Evolutionary conservation across 495 filamentous ascomycete genomes (phyloP).

Genomic region (Elaphomyces granulatus): DNA sequence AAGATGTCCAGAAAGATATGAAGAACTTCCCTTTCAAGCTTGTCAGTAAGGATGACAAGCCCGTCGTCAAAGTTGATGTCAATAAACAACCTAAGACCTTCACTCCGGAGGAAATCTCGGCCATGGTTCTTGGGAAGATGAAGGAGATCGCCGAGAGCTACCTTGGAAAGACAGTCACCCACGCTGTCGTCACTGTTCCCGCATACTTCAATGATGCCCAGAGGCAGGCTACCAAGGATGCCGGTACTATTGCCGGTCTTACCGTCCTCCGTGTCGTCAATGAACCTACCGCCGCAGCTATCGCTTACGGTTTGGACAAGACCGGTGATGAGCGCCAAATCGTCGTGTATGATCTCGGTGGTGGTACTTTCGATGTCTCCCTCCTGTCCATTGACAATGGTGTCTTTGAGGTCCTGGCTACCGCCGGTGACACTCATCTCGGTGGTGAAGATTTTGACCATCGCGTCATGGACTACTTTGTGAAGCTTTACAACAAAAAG

Average conservation of each 20-base stretch:
- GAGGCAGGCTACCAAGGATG: slow-evolving; percentile 96
- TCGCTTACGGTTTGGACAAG: slow-evolving; percentile 83
- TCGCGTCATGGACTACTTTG: slow-evolving; percentile 91
- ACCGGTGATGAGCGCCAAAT: slow-evolving; percentile 76
- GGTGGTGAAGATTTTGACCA: slow-evolving; percentile 99
- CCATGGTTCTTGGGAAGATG: slow-evolving; percentile 88
- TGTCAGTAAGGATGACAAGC: slow-evolving; percentile 67
- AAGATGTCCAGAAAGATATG: slow-evolving; percentile 67
- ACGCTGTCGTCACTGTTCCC: slow-evolving; percentile 94
- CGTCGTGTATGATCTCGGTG: slow-evolving; percentile 96
- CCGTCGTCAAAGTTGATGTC: slow-evolving; percentile 63
- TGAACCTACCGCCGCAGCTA: slow-evolving; percentile 78
- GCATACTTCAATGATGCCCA: slow-evolving; percentile 99
- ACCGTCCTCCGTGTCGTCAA: slow-evolving; percentile 98
- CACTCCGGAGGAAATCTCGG: slow-evolving; percentile 77
- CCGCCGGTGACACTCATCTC: slow-evolving; percentile 97
- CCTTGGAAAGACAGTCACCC: slow-evolving; percentile 87
- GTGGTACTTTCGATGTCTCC: slow-evolving; percentile 99
- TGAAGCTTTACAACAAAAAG: slow-evolving; percentile 99
- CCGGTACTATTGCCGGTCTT: slow-evolving; percentile 83
- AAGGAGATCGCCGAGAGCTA: slow-evolving; percentile 93
- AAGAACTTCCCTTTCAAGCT: slow-evolving; percentile 92
- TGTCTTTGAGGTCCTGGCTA: slow-evolving; percentile 95
- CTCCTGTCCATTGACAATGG: slow-evolving; percentile 93
- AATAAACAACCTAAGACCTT: slow-evolving; percentile 59